Evolutionary conservation across 108 stramenopile species (phyloP).

Genomic region (Nannochloropsis salina): DNA sequence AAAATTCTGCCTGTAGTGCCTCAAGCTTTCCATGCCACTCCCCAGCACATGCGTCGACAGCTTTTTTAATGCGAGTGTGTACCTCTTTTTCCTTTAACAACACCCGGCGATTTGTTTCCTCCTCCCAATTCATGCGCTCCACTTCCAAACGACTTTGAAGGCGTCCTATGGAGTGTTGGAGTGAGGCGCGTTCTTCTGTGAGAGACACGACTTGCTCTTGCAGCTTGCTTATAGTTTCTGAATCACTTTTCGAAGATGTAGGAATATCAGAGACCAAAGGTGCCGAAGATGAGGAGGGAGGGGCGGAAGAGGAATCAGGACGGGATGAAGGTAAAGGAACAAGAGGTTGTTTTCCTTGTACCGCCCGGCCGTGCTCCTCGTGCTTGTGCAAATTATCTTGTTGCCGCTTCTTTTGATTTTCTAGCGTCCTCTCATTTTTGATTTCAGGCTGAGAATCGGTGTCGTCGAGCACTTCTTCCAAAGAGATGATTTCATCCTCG

Average conservation of each 20-base stretch:
- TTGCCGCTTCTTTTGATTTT: neutral
- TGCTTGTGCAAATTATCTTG: neutral
- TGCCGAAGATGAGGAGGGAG: neutral
- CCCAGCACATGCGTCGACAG: neutral
- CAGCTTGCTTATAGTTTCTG: neutral
- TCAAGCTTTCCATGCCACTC: neutral
- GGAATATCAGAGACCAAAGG: no score
- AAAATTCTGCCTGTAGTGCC: neutral
- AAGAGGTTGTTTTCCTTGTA: no score
- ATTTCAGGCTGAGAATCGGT: neutral
- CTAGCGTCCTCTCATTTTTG: neutral
- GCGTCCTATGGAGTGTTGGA: neutral
- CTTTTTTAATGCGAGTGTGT: neutral
- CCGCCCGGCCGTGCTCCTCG: neutral
- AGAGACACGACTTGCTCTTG: neutral
- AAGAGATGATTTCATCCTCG: neutral
- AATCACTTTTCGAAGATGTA: neutral
- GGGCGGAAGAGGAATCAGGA: neutral
- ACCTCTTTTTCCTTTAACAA: neutral
- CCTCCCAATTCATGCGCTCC: slow-evolving; percentile 8
- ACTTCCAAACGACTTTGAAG: slow-evolving; percentile 3
- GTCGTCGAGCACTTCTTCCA: neutral
- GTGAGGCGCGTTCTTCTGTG: neutral
- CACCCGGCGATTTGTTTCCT: neutral
- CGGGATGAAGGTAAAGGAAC: no score